Base-by-base conservation (phyloP, 1,284 basidiomycete species). In the Cystobasidium sp. region DNA sequence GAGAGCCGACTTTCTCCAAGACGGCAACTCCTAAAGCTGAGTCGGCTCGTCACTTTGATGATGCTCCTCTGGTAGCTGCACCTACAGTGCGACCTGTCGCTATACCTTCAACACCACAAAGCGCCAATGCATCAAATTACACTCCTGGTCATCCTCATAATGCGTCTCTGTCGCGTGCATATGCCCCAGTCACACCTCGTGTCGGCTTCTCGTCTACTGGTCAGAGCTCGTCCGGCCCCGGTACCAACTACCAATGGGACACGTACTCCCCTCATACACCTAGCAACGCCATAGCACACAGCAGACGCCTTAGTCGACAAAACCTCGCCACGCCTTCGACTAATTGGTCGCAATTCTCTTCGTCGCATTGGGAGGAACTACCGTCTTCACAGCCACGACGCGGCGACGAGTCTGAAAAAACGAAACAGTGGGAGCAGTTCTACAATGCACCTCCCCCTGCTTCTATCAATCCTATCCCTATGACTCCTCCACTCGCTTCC, bases 1-100 rank as follows among this genome's bases (percentile, higher is more conserved):
- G 68, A 37, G 75, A 75, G 56, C 75, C 75, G 0, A 72, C 69
- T 9, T 75, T 75, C 39, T 64, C 69, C 12, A 62, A 75, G 55
- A 61, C 20, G 43, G 49, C 69, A 4, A 71, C 75, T 9, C 68
- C 70, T 1, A 59, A 41, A n/a, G n/a, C 41, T n/a, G 62, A 58
- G 16, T 24, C 49, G 24, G 53, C 46, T 51, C 49, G 70, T 24
- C 70, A 55, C n/a, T 66, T 73, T 24, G 44, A 65, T 14, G 70
- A 73, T 44, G 39, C 70, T 5, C 47, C n/a, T 47, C 51, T 73
- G 2, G 70, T 58, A 7, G 37, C 43, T 5, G 69, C 69, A 1
- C 70, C 53, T 18, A 9, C 62, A 5, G 1, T 41, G n/a, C 53
- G 46, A 43, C 66, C 44, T 1, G 39, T 20, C 18, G 62, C 24